Evolutionary conservation across 2,329 filamentous ascomycete species (phyloP).

Genomic region (Sarocladiaceae sp.): DNA sequence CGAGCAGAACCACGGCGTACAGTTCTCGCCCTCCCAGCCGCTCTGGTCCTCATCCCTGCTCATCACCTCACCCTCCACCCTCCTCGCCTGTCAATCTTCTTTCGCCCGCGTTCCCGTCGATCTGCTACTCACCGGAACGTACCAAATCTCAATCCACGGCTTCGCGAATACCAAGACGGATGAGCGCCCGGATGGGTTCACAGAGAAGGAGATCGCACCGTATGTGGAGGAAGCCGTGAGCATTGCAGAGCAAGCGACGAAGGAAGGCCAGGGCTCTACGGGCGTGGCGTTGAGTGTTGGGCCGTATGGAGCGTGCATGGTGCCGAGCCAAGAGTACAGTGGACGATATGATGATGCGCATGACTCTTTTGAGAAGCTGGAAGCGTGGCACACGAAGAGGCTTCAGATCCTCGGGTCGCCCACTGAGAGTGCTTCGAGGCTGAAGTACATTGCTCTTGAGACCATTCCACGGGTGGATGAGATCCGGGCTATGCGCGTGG

Average conservation of each 20-base stretch:
- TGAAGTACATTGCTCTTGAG: slow-evolving; percentile 57
- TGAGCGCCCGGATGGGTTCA: slow-evolving; percentile 37
- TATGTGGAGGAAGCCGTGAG: slow-evolving; percentile 38
- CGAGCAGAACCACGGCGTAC: slow-evolving; percentile 47
- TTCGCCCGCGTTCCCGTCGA: slow-evolving; percentile 53
- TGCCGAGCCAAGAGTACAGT: slow-evolving; percentile 59
- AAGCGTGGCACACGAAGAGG: slow-evolving; percentile 51
- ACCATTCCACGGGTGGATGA: slow-evolving; percentile 60
- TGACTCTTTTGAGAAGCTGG: slow-evolving; percentile 35
- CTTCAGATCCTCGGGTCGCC: slow-evolving; percentile 39
- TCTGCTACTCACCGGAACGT: slow-evolving; percentile 61
- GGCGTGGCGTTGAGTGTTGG: slow-evolving; percentile 54
- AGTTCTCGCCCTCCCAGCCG: slow-evolving; percentile 47
- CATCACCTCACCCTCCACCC: slow-evolving; percentile 43
- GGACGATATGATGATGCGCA: slow-evolving; percentile 51
- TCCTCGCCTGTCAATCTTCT: slow-evolving; percentile 48
- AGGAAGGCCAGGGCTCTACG: slow-evolving; percentile 10
- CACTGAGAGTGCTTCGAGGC: slow-evolving; percentile 27
- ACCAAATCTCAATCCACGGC: slow-evolving; percentile 54
- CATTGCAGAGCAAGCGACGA: slow-evolving; percentile 32
- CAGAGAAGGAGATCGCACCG: slow-evolving; percentile 27
- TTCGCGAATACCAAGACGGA: slow-evolving; percentile 44
- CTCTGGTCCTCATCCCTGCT: slow-evolving; percentile 65
- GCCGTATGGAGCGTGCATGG: slow-evolving; percentile 61
- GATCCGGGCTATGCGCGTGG: slow-evolving; percentile 48